Base-by-base conservation (phyloP, 352 stramenopile species). In the Pythium phragmitis region DNA sequence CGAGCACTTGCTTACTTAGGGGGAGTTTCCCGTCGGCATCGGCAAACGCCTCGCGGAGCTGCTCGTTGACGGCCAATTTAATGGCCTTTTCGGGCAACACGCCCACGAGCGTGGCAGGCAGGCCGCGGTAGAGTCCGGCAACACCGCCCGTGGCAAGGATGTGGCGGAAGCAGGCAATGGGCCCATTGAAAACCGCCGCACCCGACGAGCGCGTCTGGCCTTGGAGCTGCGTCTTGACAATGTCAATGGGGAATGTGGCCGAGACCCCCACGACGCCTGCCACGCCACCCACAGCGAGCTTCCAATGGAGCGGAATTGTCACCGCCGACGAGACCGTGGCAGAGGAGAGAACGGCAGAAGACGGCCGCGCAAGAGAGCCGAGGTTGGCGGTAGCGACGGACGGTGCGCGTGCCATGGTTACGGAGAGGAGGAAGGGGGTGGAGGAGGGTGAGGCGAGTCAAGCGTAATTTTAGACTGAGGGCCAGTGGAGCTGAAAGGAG, bases 161-260 rank as follows among this genome's bases (percentile, higher is more conserved):
- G 50, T 86, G 80, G 37, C 72, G 72, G 64, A 92, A 87, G 66
- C 75, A 88, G 21, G 89, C 79, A 28, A 88, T 36, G 41, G 88
- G 82, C 2, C 86, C 85, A 2, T 53, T 79, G 70, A 89, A 92
- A 30, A 30, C 1, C 37, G 76, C 59, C 62, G 84, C 54, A 7
- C 59, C 76, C 12, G 74, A 65, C 3, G 68, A 69, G 37, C 70
- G 68, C 39, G 74, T 85, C 58, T 87, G 77, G 47, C 81, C 92
- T 73, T 97, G 92, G 67, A 98, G 73, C 23, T 95, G 81, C 14
- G 92, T 98, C 78, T 98, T 98, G 67, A 97, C 81, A 52, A 98
- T 87, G 77, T 98, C 92, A 58, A 98, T 87, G 45, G 92, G 91
- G 76, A 96, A 98, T 12, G 96, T 94, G 11, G 84, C 65, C 39